Evolutionary conservation across 495 filamentous ascomycete species (phyloP).

Genomic region (Neurospora sp.): DNA sequence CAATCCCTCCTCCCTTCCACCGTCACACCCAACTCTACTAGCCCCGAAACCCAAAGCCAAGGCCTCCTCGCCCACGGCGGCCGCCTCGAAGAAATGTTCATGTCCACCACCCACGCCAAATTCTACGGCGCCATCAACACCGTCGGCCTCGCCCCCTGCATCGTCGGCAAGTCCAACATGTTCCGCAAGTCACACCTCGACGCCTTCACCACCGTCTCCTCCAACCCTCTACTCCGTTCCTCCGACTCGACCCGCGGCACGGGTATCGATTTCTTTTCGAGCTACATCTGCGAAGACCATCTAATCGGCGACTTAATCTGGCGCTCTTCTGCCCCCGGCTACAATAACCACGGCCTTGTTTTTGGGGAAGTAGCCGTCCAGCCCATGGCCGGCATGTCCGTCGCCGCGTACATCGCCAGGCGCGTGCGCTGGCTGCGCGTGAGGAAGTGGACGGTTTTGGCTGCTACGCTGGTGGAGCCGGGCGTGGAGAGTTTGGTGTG

Average conservation of each 20-base stretch:
- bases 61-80: constrained; percentile 48
- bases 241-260: constrained; percentile 37
- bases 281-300: constrained; percentile 97
- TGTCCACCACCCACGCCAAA: constrained; percentile 89
- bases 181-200: constrained; percentile 88
- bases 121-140: constrained; percentile 98
- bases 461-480: constrained; percentile 88
- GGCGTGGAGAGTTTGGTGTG: constrained; percentile 86
- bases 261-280: constrained; percentile 85
- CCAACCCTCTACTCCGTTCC: constrained; percentile 34
- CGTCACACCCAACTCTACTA: background rate
- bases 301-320: constrained; percentile 88
- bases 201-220: constrained; percentile 53
- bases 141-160: constrained; percentile 80
- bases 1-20: constrained; percentile 7
- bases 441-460: constrained; percentile 83
- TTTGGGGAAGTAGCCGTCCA: constrained; percentile 83
- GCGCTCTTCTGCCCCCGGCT: constrained; percentile 49
- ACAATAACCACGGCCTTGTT: constrained; percentile 71
- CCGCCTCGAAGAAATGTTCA: constrained; percentile 84
- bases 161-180: constrained; percentile 97
- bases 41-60: background rate
- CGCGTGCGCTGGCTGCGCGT: constrained; percentile 88
- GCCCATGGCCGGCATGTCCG: constrained; percentile 73
- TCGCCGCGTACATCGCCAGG: constrained; percentile 68